Conservation (phyloP, 1,139 yeast genomes). For the Geotrichum macrosporum region DNA sequence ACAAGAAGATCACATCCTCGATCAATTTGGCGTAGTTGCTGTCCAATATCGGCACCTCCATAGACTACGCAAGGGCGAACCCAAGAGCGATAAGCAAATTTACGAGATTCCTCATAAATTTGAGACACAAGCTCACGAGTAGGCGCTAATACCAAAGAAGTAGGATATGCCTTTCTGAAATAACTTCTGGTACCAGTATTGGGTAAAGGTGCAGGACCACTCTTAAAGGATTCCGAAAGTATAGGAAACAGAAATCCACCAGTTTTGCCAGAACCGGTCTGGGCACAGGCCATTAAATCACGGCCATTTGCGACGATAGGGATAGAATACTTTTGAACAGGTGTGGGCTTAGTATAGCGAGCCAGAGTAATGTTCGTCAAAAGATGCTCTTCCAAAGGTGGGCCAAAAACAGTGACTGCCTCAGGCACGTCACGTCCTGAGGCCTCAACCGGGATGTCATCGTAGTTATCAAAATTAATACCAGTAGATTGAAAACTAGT, state of each 20-base stretch:
- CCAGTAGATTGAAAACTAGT: slow-evolving; percentile 84
- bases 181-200: slow-evolving; percentile 41
- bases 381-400: slow-evolving; percentile 84
- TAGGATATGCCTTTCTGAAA: slow-evolving; percentile 71
- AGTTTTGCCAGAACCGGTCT: slow-evolving; percentile 99
- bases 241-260: slow-evolving; percentile 99
- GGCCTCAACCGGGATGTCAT: slow-evolving; percentile 97
- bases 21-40: slow-evolving; percentile 82
- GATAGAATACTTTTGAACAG: slow-evolving; percentile 96
- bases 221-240: slow-evolving; percentile 79
- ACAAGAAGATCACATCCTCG: slow-evolving; percentile 94
- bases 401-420: slow-evolving; percentile 80
- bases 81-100: slow-evolving; percentile 98
- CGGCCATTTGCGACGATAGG: slow-evolving; percentile 95
- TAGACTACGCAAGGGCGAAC: slow-evolving; percentile 93
- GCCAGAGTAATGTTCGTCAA: slow-evolving; percentile 84
- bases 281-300: slow-evolving; percentile 99
- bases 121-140: slow-evolving; percentile 98
- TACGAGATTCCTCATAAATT: slow-evolving; percentile 91
- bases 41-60: slow-evolving; percentile 95
- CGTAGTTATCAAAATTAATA: slow-evolving; percentile 96
- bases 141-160: slow-evolving; percentile 93
- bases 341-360: slow-evolving; percentile 93
- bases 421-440: slow-evolving; percentile 94
- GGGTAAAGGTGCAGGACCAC: slow-evolving; percentile 69